Base-by-base conservation (phyloP, 2,329 filamentous ascomycete species). In the Ophiostoma perfectum region DNA sequence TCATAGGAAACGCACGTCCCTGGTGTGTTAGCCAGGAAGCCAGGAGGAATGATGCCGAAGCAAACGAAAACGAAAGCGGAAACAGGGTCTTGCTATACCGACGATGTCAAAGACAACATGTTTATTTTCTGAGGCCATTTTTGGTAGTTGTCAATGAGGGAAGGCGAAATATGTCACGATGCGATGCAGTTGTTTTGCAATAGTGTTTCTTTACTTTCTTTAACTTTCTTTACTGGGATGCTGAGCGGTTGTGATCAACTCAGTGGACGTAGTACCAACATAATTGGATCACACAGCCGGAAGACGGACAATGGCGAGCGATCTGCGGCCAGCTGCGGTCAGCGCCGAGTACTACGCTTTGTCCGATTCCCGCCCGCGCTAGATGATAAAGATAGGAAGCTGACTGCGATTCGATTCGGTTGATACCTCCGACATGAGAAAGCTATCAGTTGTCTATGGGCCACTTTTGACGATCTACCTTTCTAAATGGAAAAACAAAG, bases 311-410 rank as follows among this genome's bases (percentile, higher is more conserved):
- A 36, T 18, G 27, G 18, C 49, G 18, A 55, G 27, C 27, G 49
- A 11, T 6, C 5, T 27, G 18, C 18, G 3, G 27, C 12, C 27
- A 36, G 18, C 49, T 5, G 12, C 5, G 49, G 8, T 9, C 12
- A 55, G 7, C n/a, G 7, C 49, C 49, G 18, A 55, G 27, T 36
- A 55, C n/a, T 55, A 55, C 49, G 18, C n/a, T 55, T 18, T 55
- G n/a, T 9, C 14, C n/a, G 27, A 11, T 55, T 27, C n/a, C 18
- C 8, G 27, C 27, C 49, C 27, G 18, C 49, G 12, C 49, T 9
- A 11, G 18, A 27, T 55, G 49, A 55, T 55, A 55, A 36, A 55
- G 49, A 55, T 55, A 55, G 18, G 49, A 55, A 55, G 49, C 18
- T 4, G 4, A 55, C 49, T n/a, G 11, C 5, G 3, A 55, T n/a